Conservation (phyloP, 495 filamentous ascomycete genomes). For the Xylaria intraflava region DNA sequence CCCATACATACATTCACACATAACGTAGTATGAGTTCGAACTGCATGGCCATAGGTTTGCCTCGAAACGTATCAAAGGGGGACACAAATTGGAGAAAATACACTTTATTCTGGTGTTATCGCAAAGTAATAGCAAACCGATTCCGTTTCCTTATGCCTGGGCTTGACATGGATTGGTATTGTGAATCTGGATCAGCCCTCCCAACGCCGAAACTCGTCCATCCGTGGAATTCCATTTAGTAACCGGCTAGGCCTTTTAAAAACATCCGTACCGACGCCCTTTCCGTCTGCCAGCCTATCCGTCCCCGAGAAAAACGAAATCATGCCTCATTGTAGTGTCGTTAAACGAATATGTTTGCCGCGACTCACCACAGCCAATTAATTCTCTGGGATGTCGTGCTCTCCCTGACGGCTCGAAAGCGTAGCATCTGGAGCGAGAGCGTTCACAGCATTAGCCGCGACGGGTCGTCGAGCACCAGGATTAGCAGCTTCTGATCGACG, state of each 20-base stretch:
- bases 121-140: background rate
- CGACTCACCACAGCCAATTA: background rate
- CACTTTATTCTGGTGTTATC: no score
- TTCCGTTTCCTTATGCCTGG: background rate
- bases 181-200: background rate
- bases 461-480: background rate
- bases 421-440: background rate
- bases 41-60: no score
- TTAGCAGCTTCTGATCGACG: background rate
- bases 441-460: background rate
- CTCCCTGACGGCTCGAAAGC: no score
- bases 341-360: background rate
- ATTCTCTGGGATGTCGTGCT: background rate
- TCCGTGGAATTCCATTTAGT: background rate
- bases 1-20: no score
- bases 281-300: background rate
- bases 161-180: constrained; percentile 5
- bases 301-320: background rate
- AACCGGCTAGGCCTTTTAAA: background rate
- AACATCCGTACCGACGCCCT: background rate
- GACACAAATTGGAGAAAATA: no score
- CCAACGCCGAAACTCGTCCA: constrained; percentile 2
- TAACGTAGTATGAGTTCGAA: no score
- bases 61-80: no score
- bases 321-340: background rate